Conservation (phyloP, 768 basidiomycete genomes). For the Podaxis pistillaris region DNA sequence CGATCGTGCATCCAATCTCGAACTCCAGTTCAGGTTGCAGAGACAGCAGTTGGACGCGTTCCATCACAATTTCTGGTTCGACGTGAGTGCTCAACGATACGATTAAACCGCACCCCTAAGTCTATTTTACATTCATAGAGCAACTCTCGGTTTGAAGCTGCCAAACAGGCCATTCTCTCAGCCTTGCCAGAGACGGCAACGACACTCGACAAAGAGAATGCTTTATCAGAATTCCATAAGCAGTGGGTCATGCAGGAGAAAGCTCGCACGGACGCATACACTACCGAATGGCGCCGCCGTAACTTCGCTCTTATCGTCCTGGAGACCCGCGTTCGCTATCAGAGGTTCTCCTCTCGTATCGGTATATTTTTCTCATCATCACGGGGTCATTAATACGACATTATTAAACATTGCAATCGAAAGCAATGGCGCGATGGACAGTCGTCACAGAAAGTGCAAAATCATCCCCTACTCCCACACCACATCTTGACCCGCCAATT, state of each 20-base stretch:
- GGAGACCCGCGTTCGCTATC: slow-evolving; percentile 54
- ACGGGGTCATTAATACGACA: slow-evolving; percentile 11
- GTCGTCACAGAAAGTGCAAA: background rate
- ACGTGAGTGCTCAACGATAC: slow-evolving; percentile 47
- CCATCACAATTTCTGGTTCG: slow-evolving; percentile 78
- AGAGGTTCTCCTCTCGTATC: slow-evolving; percentile 37
- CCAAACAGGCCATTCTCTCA: slow-evolving; percentile 55
- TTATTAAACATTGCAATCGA: background rate
- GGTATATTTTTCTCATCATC: slow-evolving; percentile 24
- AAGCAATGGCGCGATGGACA: background rate
- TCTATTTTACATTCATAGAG: slow-evolving; percentile 43
- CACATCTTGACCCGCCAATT: slow-evolving; percentile 55
- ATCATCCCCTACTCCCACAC: slow-evolving; percentile 29
- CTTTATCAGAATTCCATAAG: slow-evolving; percentile 70
- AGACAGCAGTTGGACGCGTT: slow-evolving; percentile 72
- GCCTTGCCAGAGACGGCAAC: slow-evolving; percentile 53
- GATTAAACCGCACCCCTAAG: background rate
- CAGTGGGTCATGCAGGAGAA: slow-evolving; percentile 75
- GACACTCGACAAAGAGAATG: slow-evolving; percentile 58
- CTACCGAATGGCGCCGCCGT: slow-evolving; percentile 62
- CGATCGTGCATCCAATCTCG: slow-evolving; percentile 38
- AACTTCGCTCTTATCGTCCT: slow-evolving; percentile 57
- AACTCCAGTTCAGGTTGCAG: slow-evolving; percentile 70
- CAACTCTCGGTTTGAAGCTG: slow-evolving; percentile 77
- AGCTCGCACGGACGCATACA: slow-evolving; percentile 55